Evolutionary conservation across 495 filamentous ascomycete species (phyloP), one percentile per base, ranked within the genome.

Genomic region (Durotheca rogersii): DNA sequence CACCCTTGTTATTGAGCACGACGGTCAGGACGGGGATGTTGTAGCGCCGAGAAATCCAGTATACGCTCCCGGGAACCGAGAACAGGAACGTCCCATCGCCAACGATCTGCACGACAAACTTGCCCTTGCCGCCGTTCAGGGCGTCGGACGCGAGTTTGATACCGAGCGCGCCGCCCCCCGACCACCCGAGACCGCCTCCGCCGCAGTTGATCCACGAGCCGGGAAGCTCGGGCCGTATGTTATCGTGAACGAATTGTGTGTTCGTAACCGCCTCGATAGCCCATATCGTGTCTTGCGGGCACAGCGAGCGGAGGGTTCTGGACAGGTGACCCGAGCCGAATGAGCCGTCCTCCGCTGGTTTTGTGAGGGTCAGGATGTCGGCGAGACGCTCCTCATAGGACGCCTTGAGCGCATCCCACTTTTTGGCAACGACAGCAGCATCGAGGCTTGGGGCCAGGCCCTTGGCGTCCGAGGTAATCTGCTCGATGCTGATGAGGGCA

Each of bases 51-150:
- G 84, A 72, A 46, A 97, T 92, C 92, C 92, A 97, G 70, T 96
- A 96, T 14, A 96, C 90, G 16, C 82, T 87, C 0, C 88, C 88
- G 0, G 92, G 92, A 0, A 97, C 85, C 16, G 81, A 82, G 66
- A 97, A 97, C 3, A 97, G 75, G 67, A 81, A 97, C 0, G 90
- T 93, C 7, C 92, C 92, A 45, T 97, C 92, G 12, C 92, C 92
- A 1, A 96, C 92, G 34, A 97, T 86, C 54, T 95, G 90, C 47
- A 87, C 87, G 2, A 97, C 89, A 58, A 97, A 95, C 58, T 88
- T 88, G 23, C 83, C 82, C 66, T 86, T 86, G 17, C 80, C 79
- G 15, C 71, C 69, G 18, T 81, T 79, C 33, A 85, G 73, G 17
- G 66, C 67, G 42, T 90, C 85, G 0, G 82, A 79, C 4, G 90